Evolutionary conservation across 805 yeast genomes (phyloP).

Genomic region (Lipomyces yamanashiensis): DNA sequence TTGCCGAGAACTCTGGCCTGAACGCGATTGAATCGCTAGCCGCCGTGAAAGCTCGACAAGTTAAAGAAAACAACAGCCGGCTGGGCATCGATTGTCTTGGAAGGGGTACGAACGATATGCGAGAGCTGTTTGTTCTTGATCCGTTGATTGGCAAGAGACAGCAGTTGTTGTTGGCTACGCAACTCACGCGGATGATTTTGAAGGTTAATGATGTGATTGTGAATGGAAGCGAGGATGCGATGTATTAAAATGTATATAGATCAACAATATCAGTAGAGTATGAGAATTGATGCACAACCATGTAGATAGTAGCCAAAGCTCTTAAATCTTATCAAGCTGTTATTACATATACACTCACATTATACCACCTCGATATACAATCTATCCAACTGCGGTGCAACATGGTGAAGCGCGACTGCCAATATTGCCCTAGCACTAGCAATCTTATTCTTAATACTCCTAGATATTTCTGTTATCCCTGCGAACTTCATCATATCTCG

Average conservation of each 20-base stretch:
- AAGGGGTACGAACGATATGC: conserved; percentile 87
- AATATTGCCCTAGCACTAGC: not conserved
- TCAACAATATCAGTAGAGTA: not conserved
- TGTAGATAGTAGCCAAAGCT: too few relatives aligned
- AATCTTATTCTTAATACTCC: too few relatives aligned
- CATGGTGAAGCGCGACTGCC: too few relatives aligned
- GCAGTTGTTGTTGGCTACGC: conserved; percentile 93
- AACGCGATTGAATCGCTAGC: conserved; percentile 92
- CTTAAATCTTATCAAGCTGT: too few relatives aligned
- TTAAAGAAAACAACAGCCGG: conserved; percentile 67
- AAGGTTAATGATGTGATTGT: conserved; percentile 96
- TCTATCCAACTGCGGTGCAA: too few relatives aligned
- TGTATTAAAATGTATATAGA: conserved; percentile 18
- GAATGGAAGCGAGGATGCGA: conserved; percentile 72
- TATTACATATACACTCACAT: too few relatives aligned
- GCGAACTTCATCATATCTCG: too few relatives aligned
- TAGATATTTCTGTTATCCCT: too few relatives aligned
- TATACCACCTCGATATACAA: too few relatives aligned
- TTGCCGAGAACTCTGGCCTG: conserved; percentile 96
- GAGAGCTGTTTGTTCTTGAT: conserved; percentile 89
- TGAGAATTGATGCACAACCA: too few relatives aligned
- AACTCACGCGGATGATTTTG: conserved; percentile 94
- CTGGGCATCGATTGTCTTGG: conserved; percentile 96
- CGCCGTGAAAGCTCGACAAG: conserved; percentile 80
- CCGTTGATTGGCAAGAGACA: conserved; percentile 97